Base-by-base conservation (phyloP, 2,329 filamentous ascomycete genomes). In the Talaromyces albobiverticillius region DNA sequence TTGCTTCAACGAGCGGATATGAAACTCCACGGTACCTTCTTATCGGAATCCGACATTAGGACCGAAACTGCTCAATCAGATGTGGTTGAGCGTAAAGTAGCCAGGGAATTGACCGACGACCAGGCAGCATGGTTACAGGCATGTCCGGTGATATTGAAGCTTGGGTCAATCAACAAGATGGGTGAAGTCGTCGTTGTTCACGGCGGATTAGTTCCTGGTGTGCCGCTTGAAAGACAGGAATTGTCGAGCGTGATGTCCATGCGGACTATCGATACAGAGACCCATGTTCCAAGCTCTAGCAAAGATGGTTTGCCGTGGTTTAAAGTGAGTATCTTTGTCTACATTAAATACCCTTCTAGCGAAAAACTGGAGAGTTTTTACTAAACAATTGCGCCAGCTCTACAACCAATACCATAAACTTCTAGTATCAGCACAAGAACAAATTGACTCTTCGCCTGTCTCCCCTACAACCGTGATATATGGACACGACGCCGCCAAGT, bases 171-270 rank as follows among this genome's bases (percentile, higher is more conserved):
- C 32, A 75, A 78, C 1, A 73, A 71, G 2, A 76, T 85, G 68
- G 81, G 86, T 32, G 79, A 86, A 55, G 78, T 95, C 4, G 79
- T 87, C 4, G 86, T 91, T 48, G 93, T 92, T 6, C 94, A 97
- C 73, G 93, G 84, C 0, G 94, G 94, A 1, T 79, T 97, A 2
- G 85, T 94, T 0, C 90, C 93, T 0, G 87, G 85, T 4, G 74
- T 95, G 0, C 70, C 81, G 0, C 77, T 95, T 13, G 78, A 86
- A 43, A 76, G 81, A 49, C 93, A 87, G 62, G 83, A 96, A 69
- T 87, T 91, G 0, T 85, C 83, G 69, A 86, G 87, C 49, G 88
- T 89, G 38, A 96, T 96, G 91, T 94, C 90, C 67, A 95, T 99
- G 89, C 85, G 91, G 54, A 89, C 85, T 6, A 82, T 96, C 51